Evolutionary conservation across 345 rosid species (phyloP).

Genomic region (Cardamine occulta): DNA sequence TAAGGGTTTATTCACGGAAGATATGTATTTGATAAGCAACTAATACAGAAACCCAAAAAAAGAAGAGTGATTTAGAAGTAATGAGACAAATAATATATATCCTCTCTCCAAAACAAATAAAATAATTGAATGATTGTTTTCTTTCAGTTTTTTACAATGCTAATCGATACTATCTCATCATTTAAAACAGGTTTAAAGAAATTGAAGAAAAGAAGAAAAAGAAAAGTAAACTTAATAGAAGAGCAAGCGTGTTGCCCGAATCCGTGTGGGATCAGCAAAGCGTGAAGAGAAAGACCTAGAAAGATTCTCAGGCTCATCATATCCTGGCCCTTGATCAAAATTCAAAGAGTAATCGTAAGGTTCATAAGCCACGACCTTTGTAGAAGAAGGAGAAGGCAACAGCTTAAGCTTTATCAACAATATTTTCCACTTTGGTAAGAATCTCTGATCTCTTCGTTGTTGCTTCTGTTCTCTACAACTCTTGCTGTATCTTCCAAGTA

Average conservation of each 20-base stretch:
- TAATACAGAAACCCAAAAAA: background rate
- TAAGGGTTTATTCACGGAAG: too few species aligned
- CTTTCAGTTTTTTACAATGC: background rate
- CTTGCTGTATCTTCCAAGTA: slow-evolving; percentile 41
- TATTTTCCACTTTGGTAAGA: slow-evolving; percentile 39
- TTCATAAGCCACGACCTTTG: slow-evolving; percentile 47
- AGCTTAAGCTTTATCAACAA: slow-evolving; percentile 52
- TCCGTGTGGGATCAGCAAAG: slow-evolving; percentile 52
- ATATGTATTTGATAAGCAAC: too few species aligned
- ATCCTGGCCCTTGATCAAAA: slow-evolving; percentile 60
- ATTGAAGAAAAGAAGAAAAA: background rate
- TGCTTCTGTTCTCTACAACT: slow-evolving; percentile 39
- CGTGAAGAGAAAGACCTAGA: slow-evolving; percentile 63
- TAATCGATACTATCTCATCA: background rate
- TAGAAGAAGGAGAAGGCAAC: slow-evolving; percentile 37
- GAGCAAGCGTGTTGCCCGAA: slow-evolving; percentile 29
- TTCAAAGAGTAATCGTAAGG: slow-evolving; percentile 55
- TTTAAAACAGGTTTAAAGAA: background rate
- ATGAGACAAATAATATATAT: background rate
- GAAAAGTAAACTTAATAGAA: slow-evolving; percentile 29
- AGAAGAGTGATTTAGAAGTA: background rate
- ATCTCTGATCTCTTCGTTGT: slow-evolving; percentile 22
- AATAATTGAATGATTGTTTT: background rate
- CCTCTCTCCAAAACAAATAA: background rate
- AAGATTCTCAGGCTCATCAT: slow-evolving; percentile 58